phyloP scores from a whole-genome alignment of 192 early-diverging fungal genomes.

The Gigaspora rosea region DNA sequence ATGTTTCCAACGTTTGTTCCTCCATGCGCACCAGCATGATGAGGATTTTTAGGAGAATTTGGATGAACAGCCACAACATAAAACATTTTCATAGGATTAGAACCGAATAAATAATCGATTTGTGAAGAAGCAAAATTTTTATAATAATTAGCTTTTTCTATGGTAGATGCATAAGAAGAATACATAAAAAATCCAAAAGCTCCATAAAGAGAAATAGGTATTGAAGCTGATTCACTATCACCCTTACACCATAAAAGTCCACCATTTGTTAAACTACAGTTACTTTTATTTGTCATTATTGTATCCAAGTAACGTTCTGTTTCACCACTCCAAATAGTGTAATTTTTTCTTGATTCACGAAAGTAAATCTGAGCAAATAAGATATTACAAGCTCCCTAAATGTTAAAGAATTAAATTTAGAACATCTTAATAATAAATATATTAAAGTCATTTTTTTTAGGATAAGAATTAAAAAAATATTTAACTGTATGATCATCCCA shows the following conservation, averaged over 20 bases:
- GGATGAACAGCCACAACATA: background rate
- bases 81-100: background rate
- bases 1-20: conserved; percentile 43
- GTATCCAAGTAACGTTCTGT: conserved; percentile 44
- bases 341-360: conserved; percentile 11
- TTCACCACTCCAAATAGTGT: conserved; percentile 38
- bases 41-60: conserved; percentile 47
- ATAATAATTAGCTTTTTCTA: background rate
- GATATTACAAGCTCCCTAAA: conserved; percentile 35
- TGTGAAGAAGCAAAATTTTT: background rate
- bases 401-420: too few relatives aligned
- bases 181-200: conserved; percentile 38
- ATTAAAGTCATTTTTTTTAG: too few relatives aligned
- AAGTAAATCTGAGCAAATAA: conserved; percentile 43
- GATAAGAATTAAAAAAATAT: too few relatives aligned
- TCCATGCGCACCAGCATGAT: conserved; percentile 59
- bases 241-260: conserved; percentile 43
- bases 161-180: conserved; percentile 1
- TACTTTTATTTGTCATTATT: conserved; percentile 23
- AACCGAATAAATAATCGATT: background rate
- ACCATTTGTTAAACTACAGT: conserved; percentile 44
- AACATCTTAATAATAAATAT: too few relatives aligned
- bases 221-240: conserved; percentile 28
- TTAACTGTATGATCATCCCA: conserved; percentile 51
- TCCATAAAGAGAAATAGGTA: conserved; percentile 38